These are phyloP conservation scores for Petasospora rhodanensis DNA, from an alignment of 1,139 yeast genomes.

Conservation along the genomic window DNA sequence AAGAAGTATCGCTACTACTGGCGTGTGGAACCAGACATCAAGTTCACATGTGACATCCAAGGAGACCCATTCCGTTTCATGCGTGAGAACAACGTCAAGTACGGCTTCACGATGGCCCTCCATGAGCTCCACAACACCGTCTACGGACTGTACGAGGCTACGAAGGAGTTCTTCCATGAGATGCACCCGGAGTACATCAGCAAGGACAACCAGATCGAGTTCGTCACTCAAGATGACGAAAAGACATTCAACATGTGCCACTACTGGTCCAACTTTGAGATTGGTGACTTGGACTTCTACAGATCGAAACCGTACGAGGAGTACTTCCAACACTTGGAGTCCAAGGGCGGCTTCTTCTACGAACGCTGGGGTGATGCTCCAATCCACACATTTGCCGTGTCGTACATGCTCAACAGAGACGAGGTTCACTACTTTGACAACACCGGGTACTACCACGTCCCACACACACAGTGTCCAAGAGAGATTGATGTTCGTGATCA, in stretches of 20 bases:
- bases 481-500: conserved; percentile 39
- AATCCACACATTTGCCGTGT: conserved; percentile 54
- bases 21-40: conserved; percentile 59
- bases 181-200: conserved; percentile 41
- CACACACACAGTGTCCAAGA: conserved; percentile 31
- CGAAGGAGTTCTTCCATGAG: conserved; percentile 45
- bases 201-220: conserved; percentile 39
- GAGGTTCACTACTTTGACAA: conserved; percentile 53
- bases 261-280: conserved; percentile 61
- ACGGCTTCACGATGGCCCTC: conserved; percentile 53
- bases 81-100: conserved; percentile 44
- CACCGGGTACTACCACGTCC: conserved; percentile 63
- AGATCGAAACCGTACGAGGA: conserved; percentile 43
- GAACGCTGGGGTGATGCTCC: conserved; percentile 71
- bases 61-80: conserved; percentile 50
- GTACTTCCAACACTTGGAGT: conserved; percentile 48
- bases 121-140: conserved; percentile 49
- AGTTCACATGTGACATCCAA: conserved; percentile 49
- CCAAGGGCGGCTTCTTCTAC: conserved; percentile 55
- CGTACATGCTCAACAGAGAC: conserved; percentile 41
- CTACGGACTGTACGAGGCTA: conserved; percentile 54
- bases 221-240: conserved; percentile 48
- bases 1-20: conserved; percentile 58
- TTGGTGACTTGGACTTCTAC: conserved; percentile 50
- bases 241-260: conserved; percentile 51